Evolutionary conservation across 2,329 filamentous ascomycete genomes (phyloP).

Genomic region (Cladophialophora bantiana): DNA sequence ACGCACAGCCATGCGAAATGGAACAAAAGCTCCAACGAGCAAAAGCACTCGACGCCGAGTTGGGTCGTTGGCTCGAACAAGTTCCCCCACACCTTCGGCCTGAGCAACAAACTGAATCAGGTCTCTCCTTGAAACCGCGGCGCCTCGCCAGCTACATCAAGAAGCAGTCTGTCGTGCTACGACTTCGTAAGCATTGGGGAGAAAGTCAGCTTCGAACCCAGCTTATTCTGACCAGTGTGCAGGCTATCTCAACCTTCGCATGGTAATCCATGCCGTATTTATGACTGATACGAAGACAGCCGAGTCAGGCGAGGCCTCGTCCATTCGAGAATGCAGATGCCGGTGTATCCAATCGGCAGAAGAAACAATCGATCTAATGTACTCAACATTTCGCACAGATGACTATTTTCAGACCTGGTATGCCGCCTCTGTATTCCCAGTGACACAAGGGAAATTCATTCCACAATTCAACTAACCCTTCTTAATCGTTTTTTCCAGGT

Average conservation of each 20-base stretch:
- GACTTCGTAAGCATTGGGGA: slow-evolving; percentile 41
- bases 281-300: slow-evolving; percentile 20
- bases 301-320: slow-evolving; percentile 45
- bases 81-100: slow-evolving; percentile 45
- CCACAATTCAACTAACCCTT: no score
- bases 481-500: slow-evolving; percentile 28
- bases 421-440: not conserved
- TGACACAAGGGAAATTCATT: no score
- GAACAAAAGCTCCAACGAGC: slow-evolving; percentile 48
- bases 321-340: slow-evolving; percentile 42
- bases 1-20: slow-evolving; percentile 47
- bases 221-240: not conserved
- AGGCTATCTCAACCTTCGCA: slow-evolving; percentile 52
- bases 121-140: slow-evolving; percentile 46
- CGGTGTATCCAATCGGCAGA: slow-evolving; percentile 47
- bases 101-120: slow-evolving; percentile 38
- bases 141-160: slow-evolving; percentile 44
- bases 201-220: no score
- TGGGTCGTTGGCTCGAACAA: slow-evolving; percentile 47
- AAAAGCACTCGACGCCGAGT: slow-evolving; percentile 47
- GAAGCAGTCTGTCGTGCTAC: slow-evolving; percentile 49
- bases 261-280: slow-evolving; percentile 49
- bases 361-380: slow-evolving; percentile 50
- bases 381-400: slow-evolving; percentile 50
- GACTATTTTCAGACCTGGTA: slow-evolving; percentile 53